Percentiles rank a stretch among this genome's conserved stretches.
Conservation (phyloP, 257 asterid species). For the Leonotis leonurus region DNA sequence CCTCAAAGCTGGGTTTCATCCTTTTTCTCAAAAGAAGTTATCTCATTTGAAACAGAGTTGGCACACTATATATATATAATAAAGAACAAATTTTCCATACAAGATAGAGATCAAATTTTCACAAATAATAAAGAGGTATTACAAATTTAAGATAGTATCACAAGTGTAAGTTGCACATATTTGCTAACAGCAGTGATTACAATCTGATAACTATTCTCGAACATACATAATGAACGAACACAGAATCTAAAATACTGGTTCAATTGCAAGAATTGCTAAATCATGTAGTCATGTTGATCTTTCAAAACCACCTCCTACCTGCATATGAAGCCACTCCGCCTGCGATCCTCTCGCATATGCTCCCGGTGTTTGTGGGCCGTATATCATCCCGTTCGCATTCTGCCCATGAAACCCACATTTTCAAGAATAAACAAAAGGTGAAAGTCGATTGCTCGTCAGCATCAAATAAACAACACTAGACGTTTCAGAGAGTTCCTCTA, state of each 20-base stretch:
- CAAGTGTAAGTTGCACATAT: slow-evolving; percentile 1
- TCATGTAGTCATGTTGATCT: slow-evolving; percentile 29
- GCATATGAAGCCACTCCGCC: slow-evolving; percentile 86
- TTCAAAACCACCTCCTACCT: slow-evolving; percentile 54
- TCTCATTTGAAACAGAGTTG: too few relatives aligned
- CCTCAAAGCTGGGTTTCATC: too few relatives aligned
- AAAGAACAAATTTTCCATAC: too few relatives aligned
- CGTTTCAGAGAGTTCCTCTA: too few relatives aligned
- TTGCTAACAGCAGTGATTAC: slow-evolving; percentile 16
- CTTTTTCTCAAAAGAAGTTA: too few relatives aligned
- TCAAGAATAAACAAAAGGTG: not conserved
- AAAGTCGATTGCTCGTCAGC: not conserved
- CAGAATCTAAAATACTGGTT: not conserved
- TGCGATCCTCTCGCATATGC: slow-evolving; percentile 55
- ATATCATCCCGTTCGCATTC: slow-evolving; percentile 58
- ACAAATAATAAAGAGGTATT: slow-evolving; percentile 1
- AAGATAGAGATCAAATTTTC: not conserved
- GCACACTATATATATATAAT: too few relatives aligned
- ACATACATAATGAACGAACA: not conserved
- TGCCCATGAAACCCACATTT: slow-evolving; percentile 25
- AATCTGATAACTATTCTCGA: slow-evolving; percentile 23
- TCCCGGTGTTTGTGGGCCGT: slow-evolving; percentile 51
- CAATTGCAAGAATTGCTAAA: not conserved
- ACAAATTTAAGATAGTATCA: not conserved
- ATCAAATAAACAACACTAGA: not conserved